Evolutionary conservation across 306 rosid species (phyloP).

Genomic region (Vigna trinervia): DNA sequence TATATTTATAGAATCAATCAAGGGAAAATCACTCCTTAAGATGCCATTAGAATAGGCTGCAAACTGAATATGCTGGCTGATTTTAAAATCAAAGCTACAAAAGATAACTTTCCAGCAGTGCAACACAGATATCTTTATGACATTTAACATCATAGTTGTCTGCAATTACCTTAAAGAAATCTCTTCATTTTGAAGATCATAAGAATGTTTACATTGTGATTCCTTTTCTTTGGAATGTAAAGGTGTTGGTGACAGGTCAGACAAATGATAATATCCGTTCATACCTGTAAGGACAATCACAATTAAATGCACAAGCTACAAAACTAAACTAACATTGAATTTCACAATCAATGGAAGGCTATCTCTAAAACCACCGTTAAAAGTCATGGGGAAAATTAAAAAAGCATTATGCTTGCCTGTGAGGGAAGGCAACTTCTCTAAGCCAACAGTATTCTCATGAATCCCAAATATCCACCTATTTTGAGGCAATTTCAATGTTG

Average conservation of each 20-base stretch:
- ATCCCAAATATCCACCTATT: constrained; percentile 38
- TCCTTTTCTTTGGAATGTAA: constrained; percentile 45
- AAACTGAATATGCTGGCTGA: constrained; percentile 1
- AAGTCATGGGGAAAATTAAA: constrained; percentile 20
- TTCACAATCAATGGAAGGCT: constrained; percentile 29
- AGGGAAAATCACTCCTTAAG: background rate
- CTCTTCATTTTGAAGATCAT: constrained; percentile 50
- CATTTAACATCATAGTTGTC: constrained; percentile 27
- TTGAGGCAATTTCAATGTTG: constrained; percentile 41
- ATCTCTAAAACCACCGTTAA: constrained; percentile 18
- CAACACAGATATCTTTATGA: constrained; percentile 13
- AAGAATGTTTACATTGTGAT: constrained; percentile 45
- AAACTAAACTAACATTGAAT: background rate
- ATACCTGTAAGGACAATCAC: constrained; percentile 48
- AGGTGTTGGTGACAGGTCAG: constrained; percentile 45
- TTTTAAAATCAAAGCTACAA: constrained; percentile 7
- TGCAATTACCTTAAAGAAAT: constrained; percentile 57
- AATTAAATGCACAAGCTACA: constrained; percentile 27
- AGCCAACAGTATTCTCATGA: constrained; percentile 46
- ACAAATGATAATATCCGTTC: constrained; percentile 44
- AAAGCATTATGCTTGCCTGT: constrained; percentile 42
- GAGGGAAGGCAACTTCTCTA: constrained; percentile 47
- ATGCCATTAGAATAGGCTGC: constrained; percentile 2
- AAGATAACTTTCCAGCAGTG: constrained; percentile 22
- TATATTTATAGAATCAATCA: constrained; percentile 1